Evolutionary conservation across 257 asterid genomes (phyloP), one percentile per base, ranked within the genome.

Genomic region (Fraxinus americana): DNA sequence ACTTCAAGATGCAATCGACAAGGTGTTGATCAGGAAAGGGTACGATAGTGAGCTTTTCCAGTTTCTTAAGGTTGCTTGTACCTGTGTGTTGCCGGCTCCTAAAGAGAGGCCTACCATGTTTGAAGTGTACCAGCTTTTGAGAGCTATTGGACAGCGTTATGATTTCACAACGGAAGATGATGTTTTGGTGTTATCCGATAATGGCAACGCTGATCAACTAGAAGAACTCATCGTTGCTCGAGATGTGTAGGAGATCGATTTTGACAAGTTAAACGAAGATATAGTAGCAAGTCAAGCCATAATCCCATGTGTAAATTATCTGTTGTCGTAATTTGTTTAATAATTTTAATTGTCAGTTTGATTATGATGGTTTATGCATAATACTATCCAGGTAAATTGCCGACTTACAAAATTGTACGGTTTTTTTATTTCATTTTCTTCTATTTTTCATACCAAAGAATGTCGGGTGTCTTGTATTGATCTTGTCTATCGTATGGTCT

Each of bases 101-200:
- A 87, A 87, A 81, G 89, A 87, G 79, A 83, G 91, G 67, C 91
- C 91, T 23, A 79, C 91, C 8, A 87, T 87, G 91, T 87, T 81
- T 77, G 91, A 87, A 78, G 86, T 87, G 7, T 87, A 83, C 75
- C 91, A 87, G 79, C 72, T 85, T 72, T 79, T 87, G 23, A 77
- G 86, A 75, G 87, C 89, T 54, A 81, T 87, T 9, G 91, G 91
- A 52, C 80, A 87, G 74, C 86, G 74, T 7, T 85, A 85, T 67
- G 66, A 79, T 72, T 87, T 85, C 80, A 75, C 85, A 2, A 79
- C 88, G 7, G 84, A 79, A 17, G 89, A 81, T 70, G 91, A 87
- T 7, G 32, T 85, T 43, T 17, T 77, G 81, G 74, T 81, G 82
- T 68, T 76, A 25, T 57, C 87, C 1, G 91, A 85, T 32, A 69